A percentile compares a stretch with the other conserved stretches of the same genome.
Conservation (phyloP, 2,329 filamentous ascomycete genomes). For the Pseudogymnoascus sp. region DNA sequence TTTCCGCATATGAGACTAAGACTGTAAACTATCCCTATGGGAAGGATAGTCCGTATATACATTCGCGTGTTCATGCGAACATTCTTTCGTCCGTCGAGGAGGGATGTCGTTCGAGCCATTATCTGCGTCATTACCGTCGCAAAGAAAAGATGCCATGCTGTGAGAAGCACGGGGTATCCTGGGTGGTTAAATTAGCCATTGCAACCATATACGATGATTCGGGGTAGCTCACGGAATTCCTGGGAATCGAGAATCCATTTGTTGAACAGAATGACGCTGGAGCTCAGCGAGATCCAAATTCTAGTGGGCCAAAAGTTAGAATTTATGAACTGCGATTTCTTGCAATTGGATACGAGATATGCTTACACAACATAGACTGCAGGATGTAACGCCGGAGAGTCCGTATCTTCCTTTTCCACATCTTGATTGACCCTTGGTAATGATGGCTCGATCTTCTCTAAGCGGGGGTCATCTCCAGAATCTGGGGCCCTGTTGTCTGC, state of each 20-base stretch:
- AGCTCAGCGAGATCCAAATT: constrained; percentile 86
- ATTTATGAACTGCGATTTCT: constrained; percentile 20
- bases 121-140: constrained; percentile 92
- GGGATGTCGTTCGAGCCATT: constrained; percentile 77
- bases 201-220: not conserved
- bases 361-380: constrained; percentile 69
- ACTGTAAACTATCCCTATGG: constrained; percentile 93
- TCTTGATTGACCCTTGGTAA: constrained; percentile 76
- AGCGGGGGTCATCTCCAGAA: constrained; percentile 59
- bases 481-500: constrained; percentile 74
- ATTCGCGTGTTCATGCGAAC: constrained; percentile 96
- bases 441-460: constrained; percentile 65
- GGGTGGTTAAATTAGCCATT: constrained; percentile 26
- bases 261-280: constrained; percentile 96
- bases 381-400: constrained; percentile 41
- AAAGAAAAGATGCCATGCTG: constrained; percentile 91
- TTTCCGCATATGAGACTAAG: constrained; percentile 95
- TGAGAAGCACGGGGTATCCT: constrained; percentile 73
- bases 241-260: constrained; percentile 91
- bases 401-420: constrained; percentile 22
- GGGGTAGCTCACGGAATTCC: constrained; percentile 61
- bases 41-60: constrained; percentile 87
- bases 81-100: constrained; percentile 89
- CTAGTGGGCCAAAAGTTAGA: constrained; percentile 37
- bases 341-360: constrained; percentile 34